Evolutionary conservation across 345 rosid genomes (phyloP), one percentile per base, ranked within the genome.

Genomic region (Eucalyptus cloeziana): DNA sequence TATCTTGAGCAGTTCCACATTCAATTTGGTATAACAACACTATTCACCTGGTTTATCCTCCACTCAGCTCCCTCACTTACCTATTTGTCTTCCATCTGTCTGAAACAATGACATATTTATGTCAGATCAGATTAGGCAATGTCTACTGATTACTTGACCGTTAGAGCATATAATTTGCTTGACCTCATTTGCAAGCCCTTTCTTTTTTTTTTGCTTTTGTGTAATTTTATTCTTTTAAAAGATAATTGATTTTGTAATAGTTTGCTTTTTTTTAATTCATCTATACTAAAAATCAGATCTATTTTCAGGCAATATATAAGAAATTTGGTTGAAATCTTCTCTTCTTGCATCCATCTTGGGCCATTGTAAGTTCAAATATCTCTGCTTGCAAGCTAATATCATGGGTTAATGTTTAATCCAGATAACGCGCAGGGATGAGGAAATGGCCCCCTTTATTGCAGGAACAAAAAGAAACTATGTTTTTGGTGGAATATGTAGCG

Each of bases 401-500:
- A 49, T 71, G 58, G 67, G 88, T 89, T 76, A 40, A 76, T 76
- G 47, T 76, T 76, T 40, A 76, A 76, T 90, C 76, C 91, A 98
- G 99, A 97, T 98, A 92, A 98, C 99, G 47, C 96, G 96, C 56
- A 93, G 99, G 92, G 99, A 98, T 69, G 99, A 98, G 90, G 98
- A 95, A 92, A 96, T 97, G 95, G 95, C 98, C 25, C 99, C 97
- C 90, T 98, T 96, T 92, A 93, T 97, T 88, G 93, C 96, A 4
- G 94, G 90, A 88, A 93, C 88, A 83, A 98, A 95, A 92, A 95
- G 96, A 87, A 96, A 93, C 93, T 98, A 97, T 90, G 95, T 98
- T 89, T 98, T 97, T 91, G 99, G 99, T 91, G 99, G 99, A 91
- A 97, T 98, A 87, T 95, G 99, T 91, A 92, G 96, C 88, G 87